Evolutionary conservation across 1,284 basidiomycete species (phyloP), one percentile per base, ranked within the genome.

Genomic region (Cryptococcus sp.): DNA sequence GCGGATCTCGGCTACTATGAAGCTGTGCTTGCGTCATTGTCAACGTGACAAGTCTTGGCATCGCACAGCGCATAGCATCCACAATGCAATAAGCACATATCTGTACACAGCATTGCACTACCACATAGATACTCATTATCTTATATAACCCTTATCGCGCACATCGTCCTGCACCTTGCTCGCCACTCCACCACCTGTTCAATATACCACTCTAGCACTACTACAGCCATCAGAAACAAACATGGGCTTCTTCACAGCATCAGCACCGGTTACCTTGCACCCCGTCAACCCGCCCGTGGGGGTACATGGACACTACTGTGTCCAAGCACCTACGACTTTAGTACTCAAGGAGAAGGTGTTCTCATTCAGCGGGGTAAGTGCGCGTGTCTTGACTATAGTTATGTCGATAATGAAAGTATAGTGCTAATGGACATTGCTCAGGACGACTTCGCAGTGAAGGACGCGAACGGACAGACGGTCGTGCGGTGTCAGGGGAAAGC

Each of bases 291-390:
- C 76, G 13, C 72, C 73, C 5, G 47, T 78, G 3, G 76, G 73
- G 22, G 60, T 77, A 10, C 61, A 68, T 54, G 64, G 68, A 0
- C 27, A 67, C 40, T 76, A 62, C 63, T 47, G 47, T 41, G 65
- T 66, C n/a, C 60, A 65, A 8, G 55, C 58, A 17, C 72, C 72
- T 4, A 71, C 70, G 0, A 73, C 72, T 0, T 63, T 79, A 23
- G 67, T 76, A 2, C 60, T 78, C 45, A 75, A 72, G 49, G 78
- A 79, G 58, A 69, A 71, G 52, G 68, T 67, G 17, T 72, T 78
- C 65, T 66, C 70, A 0, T 72, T 69, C 51, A 67, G 63, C 22
- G 78, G 78, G 7, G 75, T 72, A 38, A 60, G 71, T 65, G 11
- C 58, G 71, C 64, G 13, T 52, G 20, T 10, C 20, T 19, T 23